Conservation (phyloP, 2,329 filamentous ascomycete species). For the Alternaria novae-zelandiae region DNA sequence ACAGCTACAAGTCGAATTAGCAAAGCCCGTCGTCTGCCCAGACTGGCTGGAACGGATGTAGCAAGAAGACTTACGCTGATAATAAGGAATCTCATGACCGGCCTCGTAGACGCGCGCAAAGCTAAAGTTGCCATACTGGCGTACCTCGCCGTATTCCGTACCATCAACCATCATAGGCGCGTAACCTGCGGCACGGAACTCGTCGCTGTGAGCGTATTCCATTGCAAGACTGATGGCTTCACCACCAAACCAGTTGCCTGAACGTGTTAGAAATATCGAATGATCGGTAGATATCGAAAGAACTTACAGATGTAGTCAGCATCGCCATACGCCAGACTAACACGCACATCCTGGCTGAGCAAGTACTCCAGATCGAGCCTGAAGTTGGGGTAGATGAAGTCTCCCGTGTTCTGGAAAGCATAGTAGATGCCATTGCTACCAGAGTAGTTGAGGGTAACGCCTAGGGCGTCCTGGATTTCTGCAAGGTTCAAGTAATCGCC, state of each 20-base stretch:
- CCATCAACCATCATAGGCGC: conserved; percentile 46
- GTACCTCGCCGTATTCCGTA: conserved; percentile 49
- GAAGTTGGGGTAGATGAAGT: conserved; percentile 67
- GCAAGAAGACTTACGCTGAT: conserved; percentile 39
- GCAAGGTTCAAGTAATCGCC: conserved; percentile 66
- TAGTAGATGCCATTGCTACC: conserved; percentile 58
- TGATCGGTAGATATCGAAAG: too few species aligned
- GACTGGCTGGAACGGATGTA: background rate
- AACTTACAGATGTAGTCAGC: conserved; percentile 49
- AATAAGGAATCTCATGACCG: conserved; percentile 52
- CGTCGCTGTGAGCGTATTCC: conserved; percentile 45
- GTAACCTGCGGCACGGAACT: conserved; percentile 37
- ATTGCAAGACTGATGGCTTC: conserved; percentile 45
- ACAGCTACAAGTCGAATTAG: conserved; percentile 11
- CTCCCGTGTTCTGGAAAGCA: conserved; percentile 59
- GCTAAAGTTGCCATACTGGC: conserved; percentile 50
- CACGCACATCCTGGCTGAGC: conserved; percentile 49
- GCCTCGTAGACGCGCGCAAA: conserved; percentile 50
- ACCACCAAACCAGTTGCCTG: conserved; percentile 50
- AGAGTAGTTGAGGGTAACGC: conserved; percentile 67
- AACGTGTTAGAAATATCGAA: background rate
- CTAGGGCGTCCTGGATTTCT: conserved; percentile 64
- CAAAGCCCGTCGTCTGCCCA: background rate
- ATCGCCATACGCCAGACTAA: conserved; percentile 46
- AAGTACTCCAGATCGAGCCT: conserved; percentile 50